phyloP scores from a whole-genome alignment of 2,329 filamentous ascomycete genomes.

The Sporothrix globosa region DNA sequence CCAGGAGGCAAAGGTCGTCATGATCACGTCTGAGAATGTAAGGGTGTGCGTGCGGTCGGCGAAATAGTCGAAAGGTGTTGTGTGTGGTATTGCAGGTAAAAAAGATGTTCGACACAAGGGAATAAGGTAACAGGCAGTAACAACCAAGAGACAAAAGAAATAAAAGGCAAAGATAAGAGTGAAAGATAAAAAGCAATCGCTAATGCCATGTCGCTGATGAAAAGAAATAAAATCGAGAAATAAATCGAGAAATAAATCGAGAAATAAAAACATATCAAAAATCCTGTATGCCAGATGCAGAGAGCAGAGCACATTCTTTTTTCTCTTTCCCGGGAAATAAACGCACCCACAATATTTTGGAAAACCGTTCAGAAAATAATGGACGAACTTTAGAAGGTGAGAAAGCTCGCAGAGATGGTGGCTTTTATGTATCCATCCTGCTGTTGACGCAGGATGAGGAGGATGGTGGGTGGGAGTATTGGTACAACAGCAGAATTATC shows the following conservation, averaged over 20 bases:
- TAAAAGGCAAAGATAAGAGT: slow-evolving; percentile 41
- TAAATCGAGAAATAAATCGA: slow-evolving; percentile 37
- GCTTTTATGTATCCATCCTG: slow-evolving; percentile 25
- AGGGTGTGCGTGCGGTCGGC: slow-evolving; percentile 20
- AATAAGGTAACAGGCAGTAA: slow-evolving; percentile 8
- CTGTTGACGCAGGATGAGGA: slow-evolving; percentile 31
- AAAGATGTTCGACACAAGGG: slow-evolving; percentile 18
- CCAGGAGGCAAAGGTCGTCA: not conserved
- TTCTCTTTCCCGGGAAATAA: slow-evolving; percentile 43
- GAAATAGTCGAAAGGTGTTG: slow-evolving; percentile 8
- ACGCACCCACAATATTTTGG: slow-evolving; percentile 37
- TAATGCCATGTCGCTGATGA: slow-evolving; percentile 53
- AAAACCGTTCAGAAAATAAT: slow-evolving; percentile 27
- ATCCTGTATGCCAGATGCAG: slow-evolving; percentile 50
- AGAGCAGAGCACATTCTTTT: slow-evolving; percentile 51
- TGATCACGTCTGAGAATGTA: slow-evolving; percentile 8
- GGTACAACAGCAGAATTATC: slow-evolving; percentile 36
- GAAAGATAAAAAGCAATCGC: slow-evolving; percentile 46
- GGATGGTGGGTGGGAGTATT: not conserved
- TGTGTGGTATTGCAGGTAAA: not conserved
- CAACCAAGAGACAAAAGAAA: slow-evolving; percentile 23
- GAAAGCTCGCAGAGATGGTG: slow-evolving; percentile 19
- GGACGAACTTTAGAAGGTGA: slow-evolving; percentile 27
- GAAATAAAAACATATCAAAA: slow-evolving; percentile 40
- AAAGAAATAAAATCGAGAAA: slow-evolving; percentile 41